Evolutionary conservation across 495 filamentous ascomycete genomes (phyloP).

Genomic region (Cercophora scortea): DNA sequence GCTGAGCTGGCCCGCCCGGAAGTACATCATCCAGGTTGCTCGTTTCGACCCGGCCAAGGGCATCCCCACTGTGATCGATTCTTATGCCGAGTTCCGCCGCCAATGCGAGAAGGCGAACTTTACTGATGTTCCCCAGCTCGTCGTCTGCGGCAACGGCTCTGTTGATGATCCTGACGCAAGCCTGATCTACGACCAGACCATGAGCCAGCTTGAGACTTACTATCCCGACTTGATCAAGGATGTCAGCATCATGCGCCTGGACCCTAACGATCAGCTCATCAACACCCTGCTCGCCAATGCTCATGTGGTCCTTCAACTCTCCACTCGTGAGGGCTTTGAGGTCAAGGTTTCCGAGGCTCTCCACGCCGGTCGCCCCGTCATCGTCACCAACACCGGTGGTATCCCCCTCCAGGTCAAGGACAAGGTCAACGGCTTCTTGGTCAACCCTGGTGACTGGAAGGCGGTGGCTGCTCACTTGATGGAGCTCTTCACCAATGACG

Average conservation of each 20-base stretch:
- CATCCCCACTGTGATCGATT: conserved; percentile 69
- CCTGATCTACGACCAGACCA: conserved; percentile 62
- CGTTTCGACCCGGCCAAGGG: conserved; percentile 87
- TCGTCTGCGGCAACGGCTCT: conserved; percentile 71
- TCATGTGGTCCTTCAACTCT: conserved; percentile 69
- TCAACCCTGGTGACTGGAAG: conserved; percentile 63
- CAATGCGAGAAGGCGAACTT: conserved; percentile 40
- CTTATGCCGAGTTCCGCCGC: conserved; percentile 66
- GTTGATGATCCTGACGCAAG: conserved; percentile 80
- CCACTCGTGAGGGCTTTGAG: conserved; percentile 80
- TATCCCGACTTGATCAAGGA: conserved; percentile 43
- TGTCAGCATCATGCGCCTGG: conserved; percentile 69
- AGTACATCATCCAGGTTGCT: conserved; percentile 76
- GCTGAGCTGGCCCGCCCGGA: conserved; percentile 60
- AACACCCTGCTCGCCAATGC: conserved; percentile 72
- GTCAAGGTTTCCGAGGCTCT: conserved; percentile 85
- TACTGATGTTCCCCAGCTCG: conserved; percentile 57
- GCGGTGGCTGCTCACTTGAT: conserved; percentile 65
- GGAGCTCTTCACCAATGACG: conserved; percentile 59
- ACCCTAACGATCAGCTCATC: conserved; percentile 72
- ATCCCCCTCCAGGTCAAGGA: conserved; percentile 77
- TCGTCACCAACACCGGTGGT: conserved; percentile 70
- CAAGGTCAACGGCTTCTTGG: conserved; percentile 67
- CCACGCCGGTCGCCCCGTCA: conserved; percentile 76
- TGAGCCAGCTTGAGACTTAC: conserved; percentile 53